Evolutionary conservation across 768 basidiomycete species (phyloP).

Genomic region (Exsudoporus frostii): DNA sequence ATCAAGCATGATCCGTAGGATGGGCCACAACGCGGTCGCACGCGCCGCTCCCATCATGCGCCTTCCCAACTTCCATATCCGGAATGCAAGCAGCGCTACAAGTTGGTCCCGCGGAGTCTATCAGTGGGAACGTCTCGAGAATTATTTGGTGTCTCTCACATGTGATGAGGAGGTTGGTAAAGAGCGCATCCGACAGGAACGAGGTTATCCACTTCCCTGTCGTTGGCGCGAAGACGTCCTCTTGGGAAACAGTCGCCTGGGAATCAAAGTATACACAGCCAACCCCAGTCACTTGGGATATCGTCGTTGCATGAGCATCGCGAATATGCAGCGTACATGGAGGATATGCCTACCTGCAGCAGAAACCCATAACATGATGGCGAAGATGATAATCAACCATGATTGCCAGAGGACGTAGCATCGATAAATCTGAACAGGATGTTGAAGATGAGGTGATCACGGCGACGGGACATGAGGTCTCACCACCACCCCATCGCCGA

Average conservation of each 20-base stretch:
- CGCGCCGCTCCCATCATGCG: constrained; percentile 2
- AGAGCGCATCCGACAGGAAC: constrained; percentile 17
- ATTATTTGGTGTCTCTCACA: constrained; percentile 2
- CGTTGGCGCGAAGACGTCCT: constrained; percentile 13
- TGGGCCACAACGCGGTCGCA: constrained; percentile 9
- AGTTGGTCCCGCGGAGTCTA: background rate
- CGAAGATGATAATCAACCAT: constrained; percentile 14
- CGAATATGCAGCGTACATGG: too few species aligned
- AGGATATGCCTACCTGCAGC: constrained; percentile 1
- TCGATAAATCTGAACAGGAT: constrained; percentile 21
- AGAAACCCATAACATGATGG: constrained; percentile 15
- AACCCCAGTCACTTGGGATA: constrained; percentile 10
- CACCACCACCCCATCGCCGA: constrained; percentile 23
- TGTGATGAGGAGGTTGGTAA: constrained; percentile 21
- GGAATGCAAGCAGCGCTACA: constrained; percentile 22
- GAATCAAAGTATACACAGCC: constrained; percentile 18
- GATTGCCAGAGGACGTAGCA: constrained; percentile 29
- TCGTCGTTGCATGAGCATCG: background rate
- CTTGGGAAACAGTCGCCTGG: constrained; percentile 1
- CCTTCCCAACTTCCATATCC: constrained; percentile 21
- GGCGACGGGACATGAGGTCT: background rate
- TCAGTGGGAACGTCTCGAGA: background rate
- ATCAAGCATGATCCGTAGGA: constrained; percentile 25
- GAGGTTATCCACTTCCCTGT: constrained; percentile 24
- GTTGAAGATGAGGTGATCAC: background rate